A percentile compares a stretch with the other conserved stretches of the same genome.
Conservation (phyloP, 768 basidiomycete species). For the Collybia sordida region DNA sequence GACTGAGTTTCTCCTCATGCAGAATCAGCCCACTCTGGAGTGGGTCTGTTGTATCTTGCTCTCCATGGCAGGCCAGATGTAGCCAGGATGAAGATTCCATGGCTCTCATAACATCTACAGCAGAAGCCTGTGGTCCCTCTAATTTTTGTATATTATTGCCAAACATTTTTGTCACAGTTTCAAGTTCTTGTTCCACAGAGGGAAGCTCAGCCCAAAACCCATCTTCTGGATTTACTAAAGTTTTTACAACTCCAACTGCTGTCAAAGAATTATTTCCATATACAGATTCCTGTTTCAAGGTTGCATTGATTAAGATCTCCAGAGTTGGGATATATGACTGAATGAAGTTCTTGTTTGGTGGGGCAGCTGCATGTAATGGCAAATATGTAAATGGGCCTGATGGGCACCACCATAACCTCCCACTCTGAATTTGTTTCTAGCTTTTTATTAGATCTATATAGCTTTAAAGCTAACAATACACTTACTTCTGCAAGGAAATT, state of each 20-base stretch:
- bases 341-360: too few relatives aligned
- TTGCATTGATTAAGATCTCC: constrained; percentile 5
- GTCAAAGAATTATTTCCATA: too few relatives aligned
- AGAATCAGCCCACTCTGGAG: not conserved
- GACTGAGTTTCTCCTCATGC: not conserved
- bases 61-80: constrained; percentile 32
- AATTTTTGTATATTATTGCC: too few relatives aligned
- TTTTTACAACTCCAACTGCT: too few relatives aligned
- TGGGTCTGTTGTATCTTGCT: constrained; percentile 15
- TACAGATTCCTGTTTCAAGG: constrained; percentile 2
- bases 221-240: too few relatives aligned
- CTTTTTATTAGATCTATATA: not conserved
- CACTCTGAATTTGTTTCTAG: not conserved
- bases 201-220: too few relatives aligned
- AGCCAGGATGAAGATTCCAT: too few relatives aligned
- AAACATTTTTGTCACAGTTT: too few relatives aligned
- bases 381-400: constrained; percentile 19
- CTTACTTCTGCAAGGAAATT: not conserved
- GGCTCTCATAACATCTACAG: too few relatives aligned
- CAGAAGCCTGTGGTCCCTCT: too few relatives aligned
- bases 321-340: constrained; percentile 9
- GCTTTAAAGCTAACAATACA: too few relatives aligned
- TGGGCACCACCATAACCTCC: constrained; percentile 16
- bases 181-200: too few relatives aligned
- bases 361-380: constrained; percentile 19